Conservation (phyloP, 2,329 filamentous ascomycete species). For the Amphichorda felina region DNA sequence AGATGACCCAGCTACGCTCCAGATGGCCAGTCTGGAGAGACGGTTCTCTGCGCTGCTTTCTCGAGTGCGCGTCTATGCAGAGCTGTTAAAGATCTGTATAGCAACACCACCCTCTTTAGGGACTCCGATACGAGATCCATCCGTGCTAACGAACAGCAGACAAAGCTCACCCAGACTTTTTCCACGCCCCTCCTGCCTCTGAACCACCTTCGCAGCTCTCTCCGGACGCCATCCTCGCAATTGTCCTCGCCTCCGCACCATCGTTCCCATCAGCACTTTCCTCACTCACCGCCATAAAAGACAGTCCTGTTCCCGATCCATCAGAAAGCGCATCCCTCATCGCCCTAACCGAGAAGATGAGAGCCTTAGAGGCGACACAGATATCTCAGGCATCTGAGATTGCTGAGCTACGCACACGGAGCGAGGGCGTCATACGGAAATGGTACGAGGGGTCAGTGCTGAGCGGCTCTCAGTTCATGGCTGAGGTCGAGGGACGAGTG, state of each 20-base stretch:
- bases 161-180: slow-evolving; percentile 40
- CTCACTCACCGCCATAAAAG: slow-evolving; percentile 41
- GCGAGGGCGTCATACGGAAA: slow-evolving; percentile 46
- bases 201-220: slow-evolving; percentile 40
- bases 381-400: slow-evolving; percentile 50
- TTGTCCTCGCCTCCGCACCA: slow-evolving; percentile 43
- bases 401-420: slow-evolving; percentile 49
- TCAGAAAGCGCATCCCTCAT: slow-evolving; percentile 43
- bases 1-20: slow-evolving; percentile 26
- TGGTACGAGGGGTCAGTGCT: slow-evolving; percentile 71
- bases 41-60: slow-evolving; percentile 38
- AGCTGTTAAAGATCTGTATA: slow-evolving; percentile 48
- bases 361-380: slow-evolving; percentile 47
- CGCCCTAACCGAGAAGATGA: slow-evolving; percentile 48
- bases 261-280: slow-evolving; percentile 44
- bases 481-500: slow-evolving; percentile 58
- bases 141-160: slow-evolving; percentile 21
- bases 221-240: slow-evolving; percentile 37
- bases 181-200: slow-evolving; percentile 32
- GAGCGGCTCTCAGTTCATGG: slow-evolving; percentile 55
- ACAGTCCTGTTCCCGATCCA: slow-evolving; percentile 45
- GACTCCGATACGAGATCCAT: background rate
- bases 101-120: background rate
- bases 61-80: slow-evolving; percentile 42
- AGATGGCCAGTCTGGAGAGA: slow-evolving; percentile 38